phyloP scores from a whole-genome alignment of 1,284 basidiomycete genomes.

The Cutaneotrichosporon arboriforme region DNA sequence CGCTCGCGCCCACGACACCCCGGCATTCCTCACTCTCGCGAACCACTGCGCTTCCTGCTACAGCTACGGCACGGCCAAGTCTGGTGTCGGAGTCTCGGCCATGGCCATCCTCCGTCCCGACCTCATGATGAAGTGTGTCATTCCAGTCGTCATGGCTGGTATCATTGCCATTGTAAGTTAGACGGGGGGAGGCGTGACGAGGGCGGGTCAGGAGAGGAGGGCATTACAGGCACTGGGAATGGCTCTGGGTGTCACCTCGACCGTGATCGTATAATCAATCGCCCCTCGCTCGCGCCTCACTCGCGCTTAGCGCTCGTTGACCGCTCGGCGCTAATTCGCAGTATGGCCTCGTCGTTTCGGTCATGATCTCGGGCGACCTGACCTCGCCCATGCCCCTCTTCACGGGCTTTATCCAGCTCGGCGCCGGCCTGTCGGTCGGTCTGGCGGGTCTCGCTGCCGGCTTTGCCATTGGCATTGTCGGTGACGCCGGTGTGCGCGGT shows the following conservation, averaged over 20 bases:
- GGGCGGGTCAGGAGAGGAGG: no score
- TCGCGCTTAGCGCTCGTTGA: background rate
- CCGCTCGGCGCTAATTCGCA: constrained; percentile 13
- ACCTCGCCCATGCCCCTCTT: constrained; percentile 61
- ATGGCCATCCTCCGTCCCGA: constrained; percentile 95
- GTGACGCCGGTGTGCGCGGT: constrained; percentile 87
- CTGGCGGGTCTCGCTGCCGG: constrained; percentile 84
- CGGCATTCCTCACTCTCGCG: background rate
- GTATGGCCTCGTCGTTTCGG: constrained; percentile 90
- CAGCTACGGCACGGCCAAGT: constrained; percentile 88
- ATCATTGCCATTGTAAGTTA: constrained; percentile 74
- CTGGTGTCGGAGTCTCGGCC: constrained; percentile 96
- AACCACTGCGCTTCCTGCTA: background rate
- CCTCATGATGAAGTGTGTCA: constrained; percentile 90
- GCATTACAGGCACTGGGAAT: no score
- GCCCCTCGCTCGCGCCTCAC: no score
- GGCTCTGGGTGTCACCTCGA: no score
- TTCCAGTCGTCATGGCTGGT: constrained; percentile 99
- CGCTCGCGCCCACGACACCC: background rate
- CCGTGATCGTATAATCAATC: no score
- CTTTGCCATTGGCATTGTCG: constrained; percentile 90
- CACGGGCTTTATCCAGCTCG: constrained; percentile 81
- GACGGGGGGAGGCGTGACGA: no score
- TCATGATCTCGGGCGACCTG: constrained; percentile 69
- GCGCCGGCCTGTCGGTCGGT: constrained; percentile 75